These are phyloP conservation scores for Diplocarpon rosae DNA, from an alignment of 2,329 filamentous ascomycete species.

Conservation along the genomic window DNA sequence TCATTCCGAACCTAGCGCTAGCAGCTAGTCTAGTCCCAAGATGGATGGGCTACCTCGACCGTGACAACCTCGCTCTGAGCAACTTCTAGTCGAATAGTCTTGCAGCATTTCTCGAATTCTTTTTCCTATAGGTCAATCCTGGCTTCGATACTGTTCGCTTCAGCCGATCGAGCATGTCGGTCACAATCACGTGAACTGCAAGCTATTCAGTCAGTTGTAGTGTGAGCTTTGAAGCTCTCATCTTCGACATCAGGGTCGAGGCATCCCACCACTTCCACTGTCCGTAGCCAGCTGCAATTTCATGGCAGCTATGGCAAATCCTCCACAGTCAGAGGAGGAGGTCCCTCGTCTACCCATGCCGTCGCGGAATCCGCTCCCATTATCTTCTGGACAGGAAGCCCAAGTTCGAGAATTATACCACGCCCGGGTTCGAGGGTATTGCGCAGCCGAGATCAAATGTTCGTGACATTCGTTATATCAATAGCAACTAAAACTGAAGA, in stretches of 20 bases:
- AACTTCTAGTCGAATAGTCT: too few species aligned
- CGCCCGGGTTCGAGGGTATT: conserved; percentile 64
- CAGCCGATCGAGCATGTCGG: too few species aligned
- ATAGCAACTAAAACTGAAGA: not conserved
- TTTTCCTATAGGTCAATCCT: too few species aligned
- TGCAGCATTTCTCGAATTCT: too few species aligned
- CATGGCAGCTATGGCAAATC: conserved; percentile 25
- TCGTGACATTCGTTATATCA: conserved; percentile 10
- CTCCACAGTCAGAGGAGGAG: conserved; percentile 16
- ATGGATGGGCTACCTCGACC: not conserved
- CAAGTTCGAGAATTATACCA: conserved; percentile 76
- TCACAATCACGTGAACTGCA: too few species aligned
- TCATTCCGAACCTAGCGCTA: not conserved
- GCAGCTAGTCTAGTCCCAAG: not conserved
- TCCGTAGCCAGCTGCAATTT: conserved; percentile 1
- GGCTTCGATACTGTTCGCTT: too few species aligned
- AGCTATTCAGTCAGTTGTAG: too few species aligned
- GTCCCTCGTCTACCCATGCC: conserved; percentile 32
- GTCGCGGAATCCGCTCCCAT: conserved; percentile 67
- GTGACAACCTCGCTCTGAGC: too few species aligned
- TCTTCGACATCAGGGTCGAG: not conserved
- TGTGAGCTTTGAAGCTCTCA: not conserved
- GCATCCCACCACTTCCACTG: too few species aligned
- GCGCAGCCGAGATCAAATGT: conserved; percentile 72
- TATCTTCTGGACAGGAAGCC: conserved; percentile 70